A percentile compares a stretch with the other conserved stretches of the same genome.
phyloP scores from a whole-genome alignment of 768 basidiomycete species.

The Suillus clintonianus region DNA sequence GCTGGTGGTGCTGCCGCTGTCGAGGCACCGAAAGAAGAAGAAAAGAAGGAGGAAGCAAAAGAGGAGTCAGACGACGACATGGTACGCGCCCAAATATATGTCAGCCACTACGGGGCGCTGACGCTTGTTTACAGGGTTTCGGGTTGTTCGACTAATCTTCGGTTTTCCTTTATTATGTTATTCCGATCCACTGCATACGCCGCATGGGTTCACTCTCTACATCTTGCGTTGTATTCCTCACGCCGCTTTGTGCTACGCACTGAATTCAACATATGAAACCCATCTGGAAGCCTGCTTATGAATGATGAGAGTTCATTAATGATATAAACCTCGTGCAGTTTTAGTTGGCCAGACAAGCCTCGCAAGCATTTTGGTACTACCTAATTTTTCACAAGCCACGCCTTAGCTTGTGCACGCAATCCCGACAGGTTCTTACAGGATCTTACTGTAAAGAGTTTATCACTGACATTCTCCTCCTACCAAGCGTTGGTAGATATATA shows the following conservation, averaged over 20 bases:
- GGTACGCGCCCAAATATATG: conserved; percentile 45
- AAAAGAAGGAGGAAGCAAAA: conserved; percentile 82
- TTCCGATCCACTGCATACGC: conserved; percentile 12
- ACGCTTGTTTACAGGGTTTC: conserved; percentile 68
- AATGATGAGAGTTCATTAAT: background rate
- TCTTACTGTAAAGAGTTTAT: no score
- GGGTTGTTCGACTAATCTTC: conserved; percentile 87
- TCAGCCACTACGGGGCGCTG: background rate
- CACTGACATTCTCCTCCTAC: background rate
- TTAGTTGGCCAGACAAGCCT: no score
- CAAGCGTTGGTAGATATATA: background rate
- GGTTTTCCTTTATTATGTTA: conserved; percentile 24
- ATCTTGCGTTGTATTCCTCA: background rate
- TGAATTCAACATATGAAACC: background rate
- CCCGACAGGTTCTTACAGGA: no score
- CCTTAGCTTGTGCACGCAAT: background rate
- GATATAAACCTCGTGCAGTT: background rate
- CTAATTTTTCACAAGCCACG: background rate
- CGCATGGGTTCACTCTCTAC: background rate
- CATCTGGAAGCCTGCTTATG: background rate
- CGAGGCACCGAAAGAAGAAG: conserved; percentile 70
- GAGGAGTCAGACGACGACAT: conserved; percentile 91
- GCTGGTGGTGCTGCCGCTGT: conserved; percentile 59
- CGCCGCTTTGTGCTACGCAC: background rate
- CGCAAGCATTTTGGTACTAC: background rate